Percentiles rank a stretch among this genome's conserved stretches.
Evolutionary conservation across 1,139 yeast genomes (phyloP).

Genomic region (Scheffersomyces insectosa): DNA sequence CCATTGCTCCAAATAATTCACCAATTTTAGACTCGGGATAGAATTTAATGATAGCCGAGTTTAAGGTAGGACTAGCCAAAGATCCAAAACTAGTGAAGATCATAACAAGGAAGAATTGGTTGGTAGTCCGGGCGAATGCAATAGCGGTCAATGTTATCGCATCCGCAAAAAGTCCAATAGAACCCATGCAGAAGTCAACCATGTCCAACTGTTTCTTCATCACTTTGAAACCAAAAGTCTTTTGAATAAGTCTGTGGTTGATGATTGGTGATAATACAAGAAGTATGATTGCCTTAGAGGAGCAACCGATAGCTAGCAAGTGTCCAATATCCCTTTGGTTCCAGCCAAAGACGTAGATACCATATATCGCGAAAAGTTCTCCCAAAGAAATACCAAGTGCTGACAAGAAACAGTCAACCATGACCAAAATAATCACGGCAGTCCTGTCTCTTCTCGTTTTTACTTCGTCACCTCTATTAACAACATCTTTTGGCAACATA

Average conservation of each 20-base stretch:
- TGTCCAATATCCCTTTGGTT: conserved; percentile 58
- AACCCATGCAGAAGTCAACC: conserved; percentile 48
- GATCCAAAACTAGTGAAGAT: conserved; percentile 52
- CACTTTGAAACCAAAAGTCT: conserved; percentile 28
- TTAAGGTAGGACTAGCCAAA: conserved; percentile 44
- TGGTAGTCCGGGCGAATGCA: conserved; percentile 6
- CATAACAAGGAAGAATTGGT: conserved; percentile 6
- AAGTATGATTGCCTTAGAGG: conserved; percentile 38
- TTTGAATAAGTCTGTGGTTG: conserved; percentile 28
- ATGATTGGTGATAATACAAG: conserved; percentile 36
- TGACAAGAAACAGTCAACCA: conserved; percentile 46
- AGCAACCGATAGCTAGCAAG: conserved; percentile 55
- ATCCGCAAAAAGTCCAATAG: conserved; percentile 36
- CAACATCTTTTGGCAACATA: conserved; percentile 38
- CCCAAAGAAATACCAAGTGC: conserved; percentile 35
- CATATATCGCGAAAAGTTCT: conserved; percentile 55
- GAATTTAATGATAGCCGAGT: conserved; percentile 53
- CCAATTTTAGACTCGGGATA: conserved; percentile 48
- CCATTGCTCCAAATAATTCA: conserved; percentile 55
- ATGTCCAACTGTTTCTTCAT: conserved; percentile 50
- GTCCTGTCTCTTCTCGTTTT: conserved; percentile 19
- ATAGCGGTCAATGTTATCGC: conserved; percentile 38
- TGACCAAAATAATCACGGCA: conserved; percentile 47
- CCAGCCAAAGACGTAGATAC: conserved; percentile 63
- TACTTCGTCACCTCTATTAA: conserved; percentile 11